These are phyloP conservation scores for Dacryopinax primogenitus DNA, from an alignment of 768 basidiomycete genomes.

Conservation along the genomic window DNA sequence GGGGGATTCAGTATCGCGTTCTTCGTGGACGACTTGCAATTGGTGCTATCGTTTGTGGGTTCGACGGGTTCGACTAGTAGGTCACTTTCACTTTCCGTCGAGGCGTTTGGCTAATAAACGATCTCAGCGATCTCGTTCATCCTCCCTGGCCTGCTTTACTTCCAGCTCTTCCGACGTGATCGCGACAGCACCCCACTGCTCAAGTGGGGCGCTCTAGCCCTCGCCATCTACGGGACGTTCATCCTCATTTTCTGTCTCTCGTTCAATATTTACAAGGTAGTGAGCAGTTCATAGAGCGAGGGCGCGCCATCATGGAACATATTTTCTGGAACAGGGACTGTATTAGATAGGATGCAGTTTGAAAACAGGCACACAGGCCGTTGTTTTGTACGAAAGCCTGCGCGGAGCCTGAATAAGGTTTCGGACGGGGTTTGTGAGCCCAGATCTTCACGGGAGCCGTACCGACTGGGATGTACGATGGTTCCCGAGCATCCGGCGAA, in stretches of 20 bases:
- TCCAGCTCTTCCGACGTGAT: conserved; percentile 58
- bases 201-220: conserved; percentile 46
- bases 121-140: conserved; percentile 71
- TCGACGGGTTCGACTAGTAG: conserved; percentile 79
- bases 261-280: conserved; percentile 62
- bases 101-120: not conserved
- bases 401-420: too few species aligned
- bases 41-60: conserved; percentile 91
- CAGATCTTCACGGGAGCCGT: too few species aligned
- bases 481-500: too few species aligned
- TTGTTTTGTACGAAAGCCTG: too few species aligned
- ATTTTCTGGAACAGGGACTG: not conserved
- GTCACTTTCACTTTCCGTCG: not conserved
- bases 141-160: conserved; percentile 83
- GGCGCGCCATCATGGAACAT: not conserved
- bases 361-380: not conserved
- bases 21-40: conserved; percentile 60
- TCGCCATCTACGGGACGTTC: conserved; percentile 61
- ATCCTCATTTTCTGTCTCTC: conserved; percentile 78
- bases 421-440: too few species aligned
- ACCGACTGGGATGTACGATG: too few species aligned
- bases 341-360: not conserved
- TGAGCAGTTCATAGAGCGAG: not conserved
- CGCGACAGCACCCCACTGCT: conserved; percentile 40
- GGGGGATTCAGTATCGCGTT: conserved; percentile 62